These are phyloP conservation scores for Phaeomoniella chlamydospora DNA, from an alignment of 2,329 filamentous ascomycete species.

Conservation along the genomic window DNA sequence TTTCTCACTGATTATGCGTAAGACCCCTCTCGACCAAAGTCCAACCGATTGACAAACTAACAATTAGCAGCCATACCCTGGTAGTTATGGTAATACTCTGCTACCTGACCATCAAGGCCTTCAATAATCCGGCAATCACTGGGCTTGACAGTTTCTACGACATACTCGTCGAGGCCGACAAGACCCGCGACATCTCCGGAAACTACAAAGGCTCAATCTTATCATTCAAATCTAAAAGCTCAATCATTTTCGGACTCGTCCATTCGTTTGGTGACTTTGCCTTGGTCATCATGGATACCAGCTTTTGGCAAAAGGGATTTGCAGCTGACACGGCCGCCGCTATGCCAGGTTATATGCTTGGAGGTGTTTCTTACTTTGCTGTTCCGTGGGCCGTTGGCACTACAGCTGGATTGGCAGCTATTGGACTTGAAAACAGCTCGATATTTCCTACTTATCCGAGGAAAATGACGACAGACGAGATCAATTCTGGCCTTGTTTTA, in stretches of 20 bases:
- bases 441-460: conserved; percentile 7
- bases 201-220: conserved; percentile 5
- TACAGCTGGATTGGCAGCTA: conserved; percentile 13
- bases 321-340: conserved; percentile 10
- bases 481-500: conserved; percentile 9
- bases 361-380: conserved; percentile 12
- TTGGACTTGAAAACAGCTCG: conserved; percentile 10
- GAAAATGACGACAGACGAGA: conserved; percentile 8
- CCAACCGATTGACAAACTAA: no score
- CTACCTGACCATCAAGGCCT: conserved; percentile 3
- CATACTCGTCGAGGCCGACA: conserved; percentile 2
- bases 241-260: conserved; percentile 5
- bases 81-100: conserved; percentile 4
- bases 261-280: conserved; percentile 5
- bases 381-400: conserved; percentile 14
- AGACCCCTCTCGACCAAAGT: no score
- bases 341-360: conserved; percentile 11
- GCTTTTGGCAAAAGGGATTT: conserved; percentile 7
- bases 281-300: conserved; percentile 5
- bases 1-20: conserved; percentile 13
- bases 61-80: conserved; percentile 2
- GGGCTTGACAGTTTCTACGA: conserved; percentile 4
- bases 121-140: conserved; percentile 4
- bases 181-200: conserved; percentile 4
- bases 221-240: conserved; percentile 4